Evolutionary conservation across 2,329 filamentous ascomycete species (phyloP), one percentile per base, ranked within the genome.

Genomic region (Lojkania enalia): DNA sequence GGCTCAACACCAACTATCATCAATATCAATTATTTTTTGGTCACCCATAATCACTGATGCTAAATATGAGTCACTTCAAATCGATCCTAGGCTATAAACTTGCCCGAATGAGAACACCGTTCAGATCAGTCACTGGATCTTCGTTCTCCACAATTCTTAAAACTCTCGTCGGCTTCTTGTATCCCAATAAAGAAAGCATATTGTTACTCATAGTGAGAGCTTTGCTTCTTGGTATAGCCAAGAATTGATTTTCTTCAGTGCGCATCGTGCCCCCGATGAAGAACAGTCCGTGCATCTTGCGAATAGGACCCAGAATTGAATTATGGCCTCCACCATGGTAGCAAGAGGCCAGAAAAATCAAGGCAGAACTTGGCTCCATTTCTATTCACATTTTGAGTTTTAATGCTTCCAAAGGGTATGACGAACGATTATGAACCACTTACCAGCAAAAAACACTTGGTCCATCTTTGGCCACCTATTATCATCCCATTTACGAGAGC

Each of bases 301-400:
- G 60, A 5, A 58, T 37, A 13, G 43, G 46, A n/a, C 46, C 53
- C 0, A 54, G 55, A 0, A 42, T 23, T 1, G 52, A 50, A 43
- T 67, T 69, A 20, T 65, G 59, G 2, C 60, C 66, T 13, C 60
- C 67, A 3, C 66, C 67, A 32, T 71, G 67, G 19, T 61, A 70
- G 14, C 50, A 55, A 3, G 62, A 56, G 2, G 57, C 63, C 1
- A 70, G 59, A 42, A 71, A 70, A 15, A 71, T 60, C n/a, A 71
- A 46, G 2, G 67, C 68, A 1, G 61, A 63, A 2, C 68, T 68
- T 7, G 64, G 55, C 14, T 60, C 48, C 66, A 71, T 71, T 44
- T 71, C 68, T 69, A 42, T 5, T n/a, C n/a, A n/a, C n/a, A n/a
- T n/a, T n/a, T n/a, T n/a, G n/a, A n/a, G n/a, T n/a, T n/a, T n/a